Percentiles rank a stretch among this genome's conserved stretches.
Conservation (phyloP, 257 asterid species). For the Gardenia jasminoides region DNA sequence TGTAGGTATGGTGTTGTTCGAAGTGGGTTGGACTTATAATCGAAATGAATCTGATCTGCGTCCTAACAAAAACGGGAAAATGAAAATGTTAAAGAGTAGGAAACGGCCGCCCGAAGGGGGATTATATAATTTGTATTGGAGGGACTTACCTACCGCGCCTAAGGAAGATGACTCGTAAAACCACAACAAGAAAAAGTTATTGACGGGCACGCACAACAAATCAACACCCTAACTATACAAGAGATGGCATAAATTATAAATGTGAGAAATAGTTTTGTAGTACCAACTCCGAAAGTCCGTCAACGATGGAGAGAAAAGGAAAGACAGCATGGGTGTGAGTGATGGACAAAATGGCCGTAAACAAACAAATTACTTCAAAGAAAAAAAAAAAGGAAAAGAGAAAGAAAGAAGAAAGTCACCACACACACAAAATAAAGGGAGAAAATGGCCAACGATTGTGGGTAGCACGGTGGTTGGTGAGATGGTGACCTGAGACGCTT, state of each 20-base stretch:
- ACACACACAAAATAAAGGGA: too few species aligned
- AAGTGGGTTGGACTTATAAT: slow-evolving; percentile 4
- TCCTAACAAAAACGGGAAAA: too few species aligned
- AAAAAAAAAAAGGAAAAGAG: background rate
- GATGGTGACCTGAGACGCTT: slow-evolving; percentile 36
- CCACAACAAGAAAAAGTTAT: background rate
- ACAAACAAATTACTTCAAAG: too few species aligned
- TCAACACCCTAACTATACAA: background rate
- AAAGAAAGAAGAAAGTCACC: too few species aligned
- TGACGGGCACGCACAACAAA: background rate
- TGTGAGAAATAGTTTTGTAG: background rate
- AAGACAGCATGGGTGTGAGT: background rate
- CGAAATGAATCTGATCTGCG: background rate
- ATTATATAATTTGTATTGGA: background rate
- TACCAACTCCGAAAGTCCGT: background rate
- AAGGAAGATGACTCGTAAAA: slow-evolving; percentile 9
- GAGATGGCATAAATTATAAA: too few species aligned
- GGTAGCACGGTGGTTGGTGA: slow-evolving; percentile 34
- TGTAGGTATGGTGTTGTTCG: slow-evolving; percentile 15
- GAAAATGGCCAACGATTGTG: background rate
- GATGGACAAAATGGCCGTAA: background rate
- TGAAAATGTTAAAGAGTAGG: too few species aligned
- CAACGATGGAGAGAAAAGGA: background rate
- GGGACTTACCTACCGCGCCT: slow-evolving; percentile 43
- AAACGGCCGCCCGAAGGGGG: too few species aligned